Conservation (phyloP, 2,329 filamentous ascomycete species). For the Apiospora rasikravindrae region DNA sequence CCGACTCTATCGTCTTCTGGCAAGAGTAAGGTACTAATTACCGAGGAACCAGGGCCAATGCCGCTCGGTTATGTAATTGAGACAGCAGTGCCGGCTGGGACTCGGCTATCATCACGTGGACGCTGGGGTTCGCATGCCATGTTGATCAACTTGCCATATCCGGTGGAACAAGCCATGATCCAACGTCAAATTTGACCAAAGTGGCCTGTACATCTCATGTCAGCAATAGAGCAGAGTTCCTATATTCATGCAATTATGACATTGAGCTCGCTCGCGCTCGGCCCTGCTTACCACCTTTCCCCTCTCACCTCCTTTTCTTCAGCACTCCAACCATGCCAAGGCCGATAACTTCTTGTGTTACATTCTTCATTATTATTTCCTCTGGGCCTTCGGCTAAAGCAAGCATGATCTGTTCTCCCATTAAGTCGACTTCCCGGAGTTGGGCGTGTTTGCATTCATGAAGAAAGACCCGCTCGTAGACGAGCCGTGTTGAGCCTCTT, state of each 20-base stretch:
- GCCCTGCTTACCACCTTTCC: neutral
- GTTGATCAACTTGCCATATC: neutral
- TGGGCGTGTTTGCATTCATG: constrained; percentile 34
- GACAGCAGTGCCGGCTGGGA: constrained; percentile 9
- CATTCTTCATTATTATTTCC: neutral
- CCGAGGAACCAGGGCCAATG: neutral
- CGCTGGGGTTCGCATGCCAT: neutral
- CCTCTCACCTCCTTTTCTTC: neutral
- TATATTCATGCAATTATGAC: constrained; percentile 2
- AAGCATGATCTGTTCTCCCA: neutral
- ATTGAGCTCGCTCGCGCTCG: neutral
- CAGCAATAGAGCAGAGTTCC: neutral
- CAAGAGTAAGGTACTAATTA: neutral
- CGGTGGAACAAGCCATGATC: neutral
- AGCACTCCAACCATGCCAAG: neutral
- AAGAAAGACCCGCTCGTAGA: constrained; percentile 37
- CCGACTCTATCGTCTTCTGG: neutral
- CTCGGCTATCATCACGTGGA: constrained; percentile 1
- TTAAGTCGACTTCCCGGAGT: constrained; percentile 24
- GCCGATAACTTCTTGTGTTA: neutral
- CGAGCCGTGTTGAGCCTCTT: constrained; percentile 35
- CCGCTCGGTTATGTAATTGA: neutral
- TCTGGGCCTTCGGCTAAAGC: neutral
- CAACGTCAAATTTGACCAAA: neutral
- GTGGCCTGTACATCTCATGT: constrained; percentile 7